Evolutionary conservation across 2,329 filamentous ascomycete genomes (phyloP).

Genomic region (Didymella pinodella): DNA sequence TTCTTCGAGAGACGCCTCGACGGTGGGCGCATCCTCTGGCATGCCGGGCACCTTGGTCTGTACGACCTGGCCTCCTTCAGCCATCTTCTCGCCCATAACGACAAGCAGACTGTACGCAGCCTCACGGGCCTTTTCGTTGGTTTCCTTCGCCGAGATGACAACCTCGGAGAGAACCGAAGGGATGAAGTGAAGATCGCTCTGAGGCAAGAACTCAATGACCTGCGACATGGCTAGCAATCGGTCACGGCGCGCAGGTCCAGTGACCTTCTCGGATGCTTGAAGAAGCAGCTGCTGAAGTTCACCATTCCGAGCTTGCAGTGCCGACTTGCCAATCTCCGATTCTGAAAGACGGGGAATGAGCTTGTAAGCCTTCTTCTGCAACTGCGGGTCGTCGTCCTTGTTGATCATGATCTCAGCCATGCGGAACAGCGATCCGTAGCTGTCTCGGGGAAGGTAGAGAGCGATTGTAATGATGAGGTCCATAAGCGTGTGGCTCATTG

Average conservation of each 20-base stretch:
- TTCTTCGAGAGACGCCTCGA: constrained; percentile 85
- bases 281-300: constrained; percentile 87
- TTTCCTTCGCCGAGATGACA: constrained; percentile 95
- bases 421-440: constrained; percentile 83
- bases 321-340: constrained; percentile 77
- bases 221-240: constrained; percentile 82
- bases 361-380: constrained; percentile 99
- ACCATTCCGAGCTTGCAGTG: constrained; percentile 74
- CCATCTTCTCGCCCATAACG: constrained; percentile 84
- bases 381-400: constrained; percentile 82
- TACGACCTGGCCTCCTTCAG: constrained; percentile 76
- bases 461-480: constrained; percentile 97
- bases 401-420: constrained; percentile 85
- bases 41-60: constrained; percentile 89
- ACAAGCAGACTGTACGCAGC: constrained; percentile 91
- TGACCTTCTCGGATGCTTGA: constrained; percentile 81
- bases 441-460: constrained; percentile 86
- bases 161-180: constrained; percentile 91
- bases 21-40: constrained; percentile 78
- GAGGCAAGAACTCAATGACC: constrained; percentile 79
- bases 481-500: constrained; percentile 93
- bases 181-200: constrained; percentile 87
- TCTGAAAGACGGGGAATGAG: constrained; percentile 89
- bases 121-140: constrained; percentile 91
- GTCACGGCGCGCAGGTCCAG: constrained; percentile 84